Conservation (phyloP, 306 rosid species). For the Lathyrus sativus region DNA sequence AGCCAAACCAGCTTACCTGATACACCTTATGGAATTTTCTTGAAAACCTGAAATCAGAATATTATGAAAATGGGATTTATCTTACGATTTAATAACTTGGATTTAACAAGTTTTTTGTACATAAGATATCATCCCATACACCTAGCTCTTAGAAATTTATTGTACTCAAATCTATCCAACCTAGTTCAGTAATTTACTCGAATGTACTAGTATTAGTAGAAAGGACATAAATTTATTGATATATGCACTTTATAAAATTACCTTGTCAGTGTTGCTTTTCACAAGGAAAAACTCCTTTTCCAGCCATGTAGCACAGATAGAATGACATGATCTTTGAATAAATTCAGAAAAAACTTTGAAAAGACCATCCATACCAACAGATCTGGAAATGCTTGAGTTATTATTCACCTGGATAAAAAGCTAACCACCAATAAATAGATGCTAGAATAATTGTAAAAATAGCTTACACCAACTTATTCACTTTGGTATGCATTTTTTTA, state of each 20-base stretch:
- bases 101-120: conserved; percentile 1
- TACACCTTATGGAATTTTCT: conserved; percentile 22
- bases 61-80: conserved; percentile 21
- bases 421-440: conserved; percentile 12
- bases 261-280: conserved; percentile 55
- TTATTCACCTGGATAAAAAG: conserved; percentile 61
- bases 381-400: conserved; percentile 47
- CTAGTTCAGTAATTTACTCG: conserved; percentile 26
- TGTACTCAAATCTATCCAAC: conserved; percentile 23
- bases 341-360: conserved; percentile 58
- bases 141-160: conserved; percentile 13
- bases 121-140: conserved; percentile 21
- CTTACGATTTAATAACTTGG: not conserved
- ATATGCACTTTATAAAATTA: conserved; percentile 40
- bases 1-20: conserved; percentile 2
- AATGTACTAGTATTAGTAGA: conserved; percentile 18
- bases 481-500: conserved; percentile 14
- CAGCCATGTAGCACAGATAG: conserved; percentile 76
- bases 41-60: conserved; percentile 26
- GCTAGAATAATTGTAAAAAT: conserved; percentile 8
- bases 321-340: conserved; percentile 56
- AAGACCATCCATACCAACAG: conserved; percentile 49
- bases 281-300: conserved; percentile 63
- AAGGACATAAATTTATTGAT: conserved; percentile 16
- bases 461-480: conserved; percentile 7